Conservation (phyloP, 257 asterid genomes). For the Linderniella brevidens region DNA sequence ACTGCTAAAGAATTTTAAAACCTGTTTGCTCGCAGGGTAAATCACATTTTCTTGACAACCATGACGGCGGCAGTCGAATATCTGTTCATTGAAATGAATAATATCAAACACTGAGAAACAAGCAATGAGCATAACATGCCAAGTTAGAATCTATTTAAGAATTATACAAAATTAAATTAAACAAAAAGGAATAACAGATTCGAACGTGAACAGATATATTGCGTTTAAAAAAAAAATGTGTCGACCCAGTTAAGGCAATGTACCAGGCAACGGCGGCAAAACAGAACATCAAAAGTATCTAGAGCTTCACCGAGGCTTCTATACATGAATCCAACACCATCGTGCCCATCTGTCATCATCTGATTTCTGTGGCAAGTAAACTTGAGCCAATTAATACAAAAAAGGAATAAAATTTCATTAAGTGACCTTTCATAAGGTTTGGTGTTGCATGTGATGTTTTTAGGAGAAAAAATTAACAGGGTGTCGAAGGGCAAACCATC, state of each 20-base stretch:
- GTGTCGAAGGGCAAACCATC: too few species aligned
- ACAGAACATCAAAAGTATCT: slow-evolving; percentile 81
- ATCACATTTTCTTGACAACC: slow-evolving; percentile 63
- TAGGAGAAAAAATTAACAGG: too few species aligned
- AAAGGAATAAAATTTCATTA: too few species aligned
- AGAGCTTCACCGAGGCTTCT: slow-evolving; percentile 67
- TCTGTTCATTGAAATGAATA: slow-evolving; percentile 27
- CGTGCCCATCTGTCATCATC: slow-evolving; percentile 13
- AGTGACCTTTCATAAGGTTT: too few species aligned
- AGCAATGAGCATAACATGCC: too few species aligned
- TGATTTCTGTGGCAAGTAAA: too few species aligned
- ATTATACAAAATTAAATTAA: background rate
- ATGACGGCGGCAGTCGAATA: slow-evolving; percentile 85
- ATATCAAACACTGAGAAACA: too few species aligned
- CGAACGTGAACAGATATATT: background rate
- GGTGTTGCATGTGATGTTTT: too few species aligned
- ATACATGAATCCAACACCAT: slow-evolving; percentile 24
- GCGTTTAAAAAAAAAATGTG: background rate
- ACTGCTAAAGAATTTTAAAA: slow-evolving; percentile 2
- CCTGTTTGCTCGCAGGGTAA: slow-evolving; percentile 41
- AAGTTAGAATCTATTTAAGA: too few species aligned
- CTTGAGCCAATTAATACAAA: too few species aligned
- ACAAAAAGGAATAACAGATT: background rate
- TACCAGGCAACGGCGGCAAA: slow-evolving; percentile 99
- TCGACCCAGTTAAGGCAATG: slow-evolving; percentile 14